Evolutionary conservation across 805 yeast species (phyloP).

Genomic region (Candida khao-thaluensis): DNA sequence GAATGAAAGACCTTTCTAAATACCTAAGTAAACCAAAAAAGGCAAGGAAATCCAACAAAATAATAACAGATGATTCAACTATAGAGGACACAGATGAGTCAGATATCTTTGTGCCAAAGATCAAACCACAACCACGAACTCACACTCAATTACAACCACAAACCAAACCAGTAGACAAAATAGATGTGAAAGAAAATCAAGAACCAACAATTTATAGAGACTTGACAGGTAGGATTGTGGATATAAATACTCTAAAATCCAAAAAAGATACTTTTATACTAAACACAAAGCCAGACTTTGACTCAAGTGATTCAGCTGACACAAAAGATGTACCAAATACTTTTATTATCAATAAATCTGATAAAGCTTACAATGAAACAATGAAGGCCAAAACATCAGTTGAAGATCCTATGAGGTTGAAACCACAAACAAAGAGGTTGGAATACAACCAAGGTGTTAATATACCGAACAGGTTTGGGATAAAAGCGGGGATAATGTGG

Average conservation of each 20-base stretch:
- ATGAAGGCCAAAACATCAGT: slow-evolving; percentile 9
- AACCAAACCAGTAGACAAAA: too few species aligned
- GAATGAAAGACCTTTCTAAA: slow-evolving; percentile 10
- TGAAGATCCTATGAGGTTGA: slow-evolving; percentile 15
- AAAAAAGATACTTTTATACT: slow-evolving; percentile 1
- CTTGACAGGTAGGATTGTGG: slow-evolving; percentile 53
- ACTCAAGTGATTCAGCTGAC: too few species aligned
- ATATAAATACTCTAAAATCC: slow-evolving; percentile 25
- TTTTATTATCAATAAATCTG: slow-evolving; percentile 12
- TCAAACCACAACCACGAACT: neutral
- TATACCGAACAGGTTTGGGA: slow-evolving; percentile 71
- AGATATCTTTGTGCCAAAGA: too few species aligned
- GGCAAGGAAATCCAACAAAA: slow-evolving; percentile 8
- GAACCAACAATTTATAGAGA: slow-evolving; percentile 58
- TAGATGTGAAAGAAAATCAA: slow-evolving; percentile 18
- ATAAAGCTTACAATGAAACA: slow-evolving; percentile 14
- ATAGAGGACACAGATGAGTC: slow-evolving; percentile 3
- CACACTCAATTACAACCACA: too few species aligned
- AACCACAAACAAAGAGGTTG: neutral
- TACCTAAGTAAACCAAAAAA: slow-evolving; percentile 12
- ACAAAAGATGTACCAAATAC: neutral
- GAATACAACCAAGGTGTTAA: slow-evolving; percentile 36
- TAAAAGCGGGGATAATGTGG: slow-evolving; percentile 83
- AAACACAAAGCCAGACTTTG: slow-evolving; percentile 1
- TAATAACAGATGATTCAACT: slow-evolving; percentile 9